Evolutionary conservation across 2,329 filamentous ascomycete genomes (phyloP), one percentile per base, ranked within the genome.

Genomic region (Pyrenophora graminea): DNA sequence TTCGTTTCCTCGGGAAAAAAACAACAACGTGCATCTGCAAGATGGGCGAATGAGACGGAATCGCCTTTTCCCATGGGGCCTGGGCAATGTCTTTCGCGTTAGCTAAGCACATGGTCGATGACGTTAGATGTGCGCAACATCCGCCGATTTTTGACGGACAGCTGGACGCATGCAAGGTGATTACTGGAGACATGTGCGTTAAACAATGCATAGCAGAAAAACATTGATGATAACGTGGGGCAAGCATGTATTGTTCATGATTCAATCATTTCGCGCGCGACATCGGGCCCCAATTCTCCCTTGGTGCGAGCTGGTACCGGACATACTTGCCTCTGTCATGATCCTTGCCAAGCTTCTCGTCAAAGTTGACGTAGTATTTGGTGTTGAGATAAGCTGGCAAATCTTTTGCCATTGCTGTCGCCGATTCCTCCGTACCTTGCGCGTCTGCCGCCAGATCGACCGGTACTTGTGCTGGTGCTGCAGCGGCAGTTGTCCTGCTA

Each of bases 251-350:
- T 42, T 47, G 23, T 27, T 37, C 38, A 42, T 13, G 43, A 21
- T 33, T 17, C 40, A 38, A 43, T 60, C 61, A 73, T 66, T 79
- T 80, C 15, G 79, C 79, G 50, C 77, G 73, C 30, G 72, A 70
- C 84, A 96, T 85, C 1, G 94, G 94, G 0, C 94, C 94, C 94
- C 94, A 99, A 71, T 97, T 94, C 67, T 91, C 87, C 53, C 88
- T 80, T 39, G 94, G 94, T 69, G 97, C 97, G 54, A 87, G 77
- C 77, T 96, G 94, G 73, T 97, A 99, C 56, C 93, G 81, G 46
- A 95, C 85, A 39, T 95, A 80, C 58, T 86, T 88, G 69, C 84
- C 87, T 45, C 65, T 68, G 45, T 83, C 82, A 56, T 79, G 82
- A 53, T 90, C 86, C 61, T 80, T 86, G 0, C 92, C 93, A 10